phyloP scores from a whole-genome alignment of 305 asterid genomes.

The Plantago lanceolata region DNA sequence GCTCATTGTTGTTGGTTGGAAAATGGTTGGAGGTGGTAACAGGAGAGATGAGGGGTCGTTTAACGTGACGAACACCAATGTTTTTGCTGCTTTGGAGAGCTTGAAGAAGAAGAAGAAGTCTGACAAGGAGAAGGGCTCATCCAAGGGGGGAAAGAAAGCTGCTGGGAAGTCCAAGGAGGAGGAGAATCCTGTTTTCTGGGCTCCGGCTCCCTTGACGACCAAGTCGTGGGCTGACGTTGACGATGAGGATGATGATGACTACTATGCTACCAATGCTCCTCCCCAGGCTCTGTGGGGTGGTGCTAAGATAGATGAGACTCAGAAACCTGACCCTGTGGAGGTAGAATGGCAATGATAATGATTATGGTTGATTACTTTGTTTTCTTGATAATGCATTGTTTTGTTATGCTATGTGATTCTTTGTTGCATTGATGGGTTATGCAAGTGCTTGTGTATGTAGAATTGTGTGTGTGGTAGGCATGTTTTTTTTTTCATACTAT shows the following conservation, averaged over 20 bases:
- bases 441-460: background rate
- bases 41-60: conserved; percentile 53
- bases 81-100: conserved; percentile 55
- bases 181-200: conserved; percentile 68
- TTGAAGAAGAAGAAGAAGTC: conserved; percentile 59
- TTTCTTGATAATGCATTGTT: conserved; percentile 11
- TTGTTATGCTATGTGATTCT: background rate
- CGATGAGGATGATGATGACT: conserved; percentile 92
- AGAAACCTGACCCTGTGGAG: conserved; percentile 41
- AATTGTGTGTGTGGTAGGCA: no score
- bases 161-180: conserved; percentile 47
- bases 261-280: conserved; percentile 86
- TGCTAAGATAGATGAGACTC: conserved; percentile 31
- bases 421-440: no score
- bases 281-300: conserved; percentile 73
- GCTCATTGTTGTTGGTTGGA: conserved; percentile 16
- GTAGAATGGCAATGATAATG: conserved; percentile 26
- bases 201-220: conserved; percentile 75
- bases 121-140: conserved; percentile 32
- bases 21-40: conserved; percentile 60
- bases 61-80: conserved; percentile 46
- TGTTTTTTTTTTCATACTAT: no score
- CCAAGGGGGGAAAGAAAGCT: conserved; percentile 36
- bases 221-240: conserved; percentile 99
- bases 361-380: conserved; percentile 6